Percentiles rank a stretch among this genome's conserved stretches.
Conservation (phyloP, 2,329 filamentous ascomycete genomes). For the Chaetomium olivaceum region DNA sequence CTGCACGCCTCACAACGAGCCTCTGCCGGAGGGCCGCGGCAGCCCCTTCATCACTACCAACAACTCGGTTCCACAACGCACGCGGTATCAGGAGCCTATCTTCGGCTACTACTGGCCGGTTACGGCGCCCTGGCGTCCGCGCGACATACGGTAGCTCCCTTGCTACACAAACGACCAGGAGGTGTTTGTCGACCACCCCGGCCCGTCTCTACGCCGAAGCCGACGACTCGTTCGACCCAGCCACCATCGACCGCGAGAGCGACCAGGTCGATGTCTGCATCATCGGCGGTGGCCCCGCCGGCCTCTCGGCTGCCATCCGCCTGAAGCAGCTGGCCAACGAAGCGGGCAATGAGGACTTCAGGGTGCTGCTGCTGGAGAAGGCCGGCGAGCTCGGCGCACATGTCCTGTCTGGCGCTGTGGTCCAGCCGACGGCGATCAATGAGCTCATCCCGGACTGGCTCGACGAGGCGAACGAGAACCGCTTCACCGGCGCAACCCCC, state of each 20-base stretch:
- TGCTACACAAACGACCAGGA: neutral
- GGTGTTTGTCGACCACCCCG: slow-evolving; percentile 29
- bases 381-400: slow-evolving; percentile 93
- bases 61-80: slow-evolving; percentile 17
- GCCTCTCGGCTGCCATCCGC: slow-evolving; percentile 87
- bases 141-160: slow-evolving; percentile 2
- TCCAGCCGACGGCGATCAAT: slow-evolving; percentile 83
- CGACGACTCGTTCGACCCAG: slow-evolving; percentile 65
- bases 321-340: slow-evolving; percentile 95
- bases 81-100: slow-evolving; percentile 25
- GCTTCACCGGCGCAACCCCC: slow-evolving; percentile 84
- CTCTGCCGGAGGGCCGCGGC: slow-evolving; percentile 33
- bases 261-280: slow-evolving; percentile 97
- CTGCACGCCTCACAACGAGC: slow-evolving; percentile 33
- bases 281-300: slow-evolving; percentile 91
- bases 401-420: slow-evolving; percentile 92
- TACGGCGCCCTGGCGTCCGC: slow-evolving; percentile 23
- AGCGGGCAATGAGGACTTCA: slow-evolving; percentile 92
- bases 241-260: slow-evolving; percentile 75
- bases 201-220: slow-evolving; percentile 32
- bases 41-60: slow-evolving; percentile 16
- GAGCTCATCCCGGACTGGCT: slow-evolving; percentile 95
- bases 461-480: slow-evolving; percentile 79
- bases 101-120: slow-evolving; percentile 16
- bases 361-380: slow-evolving; percentile 91